phyloP scores from a whole-genome alignment of 345 rosid species.

The Boechera stricta region DNA sequence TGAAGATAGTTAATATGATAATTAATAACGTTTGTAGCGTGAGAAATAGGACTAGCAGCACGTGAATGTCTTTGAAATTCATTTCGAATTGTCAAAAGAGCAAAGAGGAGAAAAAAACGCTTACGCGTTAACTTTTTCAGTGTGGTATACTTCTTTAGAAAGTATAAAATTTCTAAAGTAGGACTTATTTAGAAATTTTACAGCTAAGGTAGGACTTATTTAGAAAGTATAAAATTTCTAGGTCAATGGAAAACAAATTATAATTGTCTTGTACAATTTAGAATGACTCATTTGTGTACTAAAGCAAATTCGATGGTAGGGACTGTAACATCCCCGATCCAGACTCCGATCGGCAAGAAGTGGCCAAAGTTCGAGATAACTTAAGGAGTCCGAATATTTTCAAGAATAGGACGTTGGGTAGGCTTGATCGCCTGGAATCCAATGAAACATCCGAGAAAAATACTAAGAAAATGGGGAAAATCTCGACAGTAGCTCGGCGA shows the following conservation, averaged over 20 bases:
- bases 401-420: too few relatives aligned
- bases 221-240: background rate
- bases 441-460: too few relatives aligned
- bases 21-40: conserved; percentile 40
- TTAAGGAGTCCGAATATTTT: too few relatives aligned
- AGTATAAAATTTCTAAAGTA: too few relatives aligned
- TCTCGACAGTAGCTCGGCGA: too few relatives aligned
- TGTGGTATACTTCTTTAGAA: too few relatives aligned
- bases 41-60: conserved; percentile 38
- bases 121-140: conserved; percentile 48
- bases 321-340: background rate
- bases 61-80: conserved; percentile 46
- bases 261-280: conserved; percentile 27
- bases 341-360: too few relatives aligned
- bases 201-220: too few relatives aligned
- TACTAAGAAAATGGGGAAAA: too few relatives aligned
- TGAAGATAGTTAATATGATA: conserved; percentile 8
- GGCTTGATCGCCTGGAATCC: too few relatives aligned
- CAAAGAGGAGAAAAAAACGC: conserved; percentile 36
- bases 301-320: conserved; percentile 32
- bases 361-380: too few relatives aligned
- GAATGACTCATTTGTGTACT: conserved; percentile 38
- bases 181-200: too few relatives aligned
- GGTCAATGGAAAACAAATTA: conserved; percentile 22
- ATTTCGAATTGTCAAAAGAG: conserved; percentile 46